A percentile compares a stretch with the other conserved stretches of the same genome.
Conservation (phyloP, 163 green algal genomes). For the Chloromonas sp. region DNA sequence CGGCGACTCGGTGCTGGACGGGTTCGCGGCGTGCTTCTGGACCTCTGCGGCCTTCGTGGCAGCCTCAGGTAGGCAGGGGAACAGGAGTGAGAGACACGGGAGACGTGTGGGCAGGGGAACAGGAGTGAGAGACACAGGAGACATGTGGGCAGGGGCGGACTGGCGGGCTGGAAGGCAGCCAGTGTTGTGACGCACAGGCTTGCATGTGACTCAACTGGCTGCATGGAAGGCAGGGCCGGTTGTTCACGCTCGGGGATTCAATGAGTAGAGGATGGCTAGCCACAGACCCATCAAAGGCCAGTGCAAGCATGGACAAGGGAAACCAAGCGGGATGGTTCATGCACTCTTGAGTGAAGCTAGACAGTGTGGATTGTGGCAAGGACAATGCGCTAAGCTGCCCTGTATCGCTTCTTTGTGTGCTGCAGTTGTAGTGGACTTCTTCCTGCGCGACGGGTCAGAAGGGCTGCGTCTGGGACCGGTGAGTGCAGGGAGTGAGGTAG, state of each 20-base stretch:
- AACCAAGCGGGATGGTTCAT: not conserved
- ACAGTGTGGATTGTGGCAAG: not conserved
- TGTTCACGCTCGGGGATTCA: not conserved
- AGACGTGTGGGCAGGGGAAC: no score
- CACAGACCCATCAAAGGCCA: not conserved
- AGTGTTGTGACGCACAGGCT: no score
- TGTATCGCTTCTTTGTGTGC: not conserved
- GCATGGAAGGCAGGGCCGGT: not conserved
- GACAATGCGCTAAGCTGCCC: no score
- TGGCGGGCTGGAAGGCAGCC: no score
- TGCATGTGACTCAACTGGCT: no score
- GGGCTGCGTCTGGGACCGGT: not conserved
- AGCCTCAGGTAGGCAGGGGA: no score
- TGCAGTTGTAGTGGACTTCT: not conserved
- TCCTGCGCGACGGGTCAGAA: not conserved
- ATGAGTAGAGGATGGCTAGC: not conserved
- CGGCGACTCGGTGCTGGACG: slow-evolving; percentile 41
- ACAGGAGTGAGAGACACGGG: no score
- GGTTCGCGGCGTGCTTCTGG: slow-evolving; percentile 77
- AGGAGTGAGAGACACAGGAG: no score
- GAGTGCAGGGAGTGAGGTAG: not conserved
- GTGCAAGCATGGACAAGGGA: not conserved
- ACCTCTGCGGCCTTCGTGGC: slow-evolving; percentile 49
- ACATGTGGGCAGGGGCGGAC: no score
- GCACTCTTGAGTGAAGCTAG: not conserved